Conservation (phyloP, 257 asterid genomes). For the Solanum clarkiae region DNA sequence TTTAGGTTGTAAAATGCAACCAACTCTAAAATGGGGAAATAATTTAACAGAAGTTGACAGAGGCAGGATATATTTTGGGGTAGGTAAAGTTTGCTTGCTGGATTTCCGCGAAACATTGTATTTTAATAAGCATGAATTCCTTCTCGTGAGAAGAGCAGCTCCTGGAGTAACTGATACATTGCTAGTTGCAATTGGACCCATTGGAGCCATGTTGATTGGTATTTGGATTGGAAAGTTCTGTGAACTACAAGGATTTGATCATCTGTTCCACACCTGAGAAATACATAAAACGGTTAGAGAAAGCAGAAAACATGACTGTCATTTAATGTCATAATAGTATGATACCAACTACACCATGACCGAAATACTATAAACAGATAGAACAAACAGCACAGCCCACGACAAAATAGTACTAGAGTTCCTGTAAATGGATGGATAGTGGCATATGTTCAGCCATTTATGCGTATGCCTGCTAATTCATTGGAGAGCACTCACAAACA, state of each 20-base stretch:
- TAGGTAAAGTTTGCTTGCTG: constrained; percentile 27
- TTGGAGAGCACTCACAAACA: background rate
- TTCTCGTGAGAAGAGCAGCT: constrained; percentile 21
- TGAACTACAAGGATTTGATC: constrained; percentile 16
- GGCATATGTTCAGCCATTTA: background rate
- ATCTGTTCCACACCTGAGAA: constrained; percentile 28
- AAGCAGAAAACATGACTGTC: background rate
- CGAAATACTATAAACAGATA: background rate
- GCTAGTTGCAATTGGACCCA: constrained; percentile 35
- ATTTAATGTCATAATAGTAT: background rate
- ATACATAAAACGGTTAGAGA: background rate
- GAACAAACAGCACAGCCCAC: background rate
- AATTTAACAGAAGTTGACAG: constrained; percentile 63
- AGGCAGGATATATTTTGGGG: constrained; percentile 44
- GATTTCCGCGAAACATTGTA: constrained; percentile 32
- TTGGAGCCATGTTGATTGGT: constrained; percentile 43
- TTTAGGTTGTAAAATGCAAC: constrained; percentile 29
- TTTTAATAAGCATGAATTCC: constrained; percentile 25
- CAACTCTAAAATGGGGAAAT: constrained; percentile 65
- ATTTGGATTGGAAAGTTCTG: constrained; percentile 4
- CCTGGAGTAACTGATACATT: constrained; percentile 30
- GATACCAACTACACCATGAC: background rate
- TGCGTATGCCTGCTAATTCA: background rate
- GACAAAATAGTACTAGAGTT: background rate
- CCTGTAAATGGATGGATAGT: background rate